These are phyloP conservation scores for Exophiala calicioides DNA, from an alignment of 2,329 filamentous ascomycete species.

Conservation along the genomic window DNA sequence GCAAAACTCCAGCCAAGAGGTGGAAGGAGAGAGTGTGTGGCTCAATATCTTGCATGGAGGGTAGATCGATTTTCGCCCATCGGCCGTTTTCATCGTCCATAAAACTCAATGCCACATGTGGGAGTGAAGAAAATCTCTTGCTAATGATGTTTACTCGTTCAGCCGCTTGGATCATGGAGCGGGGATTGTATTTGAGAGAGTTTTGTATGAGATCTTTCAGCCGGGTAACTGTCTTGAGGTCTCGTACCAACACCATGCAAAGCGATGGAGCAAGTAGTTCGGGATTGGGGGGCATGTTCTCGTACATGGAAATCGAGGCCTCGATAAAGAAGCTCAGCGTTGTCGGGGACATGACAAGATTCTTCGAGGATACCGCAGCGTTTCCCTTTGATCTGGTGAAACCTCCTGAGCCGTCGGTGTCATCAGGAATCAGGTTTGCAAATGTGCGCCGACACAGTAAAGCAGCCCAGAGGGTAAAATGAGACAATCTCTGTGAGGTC, in stretches of 20 bases:
- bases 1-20: constrained; percentile 49
- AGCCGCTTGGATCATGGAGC: constrained; percentile 2
- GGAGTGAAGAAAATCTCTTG: neutral
- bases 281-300: constrained; percentile 47
- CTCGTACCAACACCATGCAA: constrained; percentile 47
- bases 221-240: constrained; percentile 47
- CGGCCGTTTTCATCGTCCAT: neutral
- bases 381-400: constrained; percentile 24
- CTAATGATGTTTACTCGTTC: constrained; percentile 4
- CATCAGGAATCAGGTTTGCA: no score
- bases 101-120: constrained; percentile 1
- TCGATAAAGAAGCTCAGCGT: constrained; percentile 39
- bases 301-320: constrained; percentile 49
- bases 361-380: no score
- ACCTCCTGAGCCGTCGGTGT: constrained; percentile 18
- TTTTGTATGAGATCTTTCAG: constrained; percentile 39
- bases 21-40: constrained; percentile 46
- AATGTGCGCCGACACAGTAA: constrained; percentile 26
- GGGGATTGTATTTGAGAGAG: constrained; percentile 37
- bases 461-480: constrained; percentile 24
- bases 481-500: constrained; percentile 38
- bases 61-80: constrained; percentile 8
- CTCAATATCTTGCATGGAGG: constrained; percentile 15
- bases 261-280: constrained; percentile 37
- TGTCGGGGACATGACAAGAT: constrained; percentile 7